These are phyloP conservation scores for Whalleya microplaca DNA, from an alignment of 2,329 filamentous ascomycete genomes.

Conservation along the genomic window DNA sequence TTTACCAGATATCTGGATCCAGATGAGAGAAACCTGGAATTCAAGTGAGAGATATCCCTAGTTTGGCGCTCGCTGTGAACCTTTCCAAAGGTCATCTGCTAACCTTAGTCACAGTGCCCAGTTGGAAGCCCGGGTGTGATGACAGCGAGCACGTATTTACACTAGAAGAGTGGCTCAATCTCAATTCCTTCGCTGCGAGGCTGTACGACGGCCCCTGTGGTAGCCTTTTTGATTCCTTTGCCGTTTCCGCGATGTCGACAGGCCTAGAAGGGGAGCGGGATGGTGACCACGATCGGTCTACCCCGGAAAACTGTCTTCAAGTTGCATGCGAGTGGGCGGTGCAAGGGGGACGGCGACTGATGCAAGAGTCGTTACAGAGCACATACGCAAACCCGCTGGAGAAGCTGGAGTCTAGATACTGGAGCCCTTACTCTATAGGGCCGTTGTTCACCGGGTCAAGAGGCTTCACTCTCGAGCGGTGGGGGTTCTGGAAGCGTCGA, in stretches of 20 bases:
- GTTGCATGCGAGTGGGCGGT: constrained; percentile 4
- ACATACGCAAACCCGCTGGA: constrained; percentile 1
- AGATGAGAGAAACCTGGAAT: constrained; percentile 9
- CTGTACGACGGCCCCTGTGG: constrained; percentile 2
- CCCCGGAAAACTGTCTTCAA: constrained; percentile 1
- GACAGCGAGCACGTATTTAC: constrained; percentile 2
- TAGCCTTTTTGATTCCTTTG: background rate
- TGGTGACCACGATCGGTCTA: background rate
- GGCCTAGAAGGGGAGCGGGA: constrained; percentile 4
- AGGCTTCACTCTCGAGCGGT: too few relatives aligned
- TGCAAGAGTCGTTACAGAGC: constrained; percentile 1
- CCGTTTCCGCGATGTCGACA: background rate
- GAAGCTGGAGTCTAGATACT: constrained; percentile 2
- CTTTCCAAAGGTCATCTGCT: background rate
- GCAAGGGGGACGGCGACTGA: constrained; percentile 1
- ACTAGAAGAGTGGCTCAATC: constrained; percentile 3
- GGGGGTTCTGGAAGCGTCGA: background rate
- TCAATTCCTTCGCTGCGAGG: constrained; percentile 4
- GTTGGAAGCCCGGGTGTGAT: background rate
- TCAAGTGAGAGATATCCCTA: constrained; percentile 1
- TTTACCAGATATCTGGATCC: constrained; percentile 5
- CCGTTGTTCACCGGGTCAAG: background rate
- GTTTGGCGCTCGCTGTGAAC: background rate
- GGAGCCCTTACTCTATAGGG: constrained; percentile 6
- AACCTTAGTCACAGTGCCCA: background rate